Evolutionary conservation across 768 basidiomycete genomes (phyloP), one percentile per base, ranked within the genome.

Genomic region (Chalciporus chontae): DNA sequence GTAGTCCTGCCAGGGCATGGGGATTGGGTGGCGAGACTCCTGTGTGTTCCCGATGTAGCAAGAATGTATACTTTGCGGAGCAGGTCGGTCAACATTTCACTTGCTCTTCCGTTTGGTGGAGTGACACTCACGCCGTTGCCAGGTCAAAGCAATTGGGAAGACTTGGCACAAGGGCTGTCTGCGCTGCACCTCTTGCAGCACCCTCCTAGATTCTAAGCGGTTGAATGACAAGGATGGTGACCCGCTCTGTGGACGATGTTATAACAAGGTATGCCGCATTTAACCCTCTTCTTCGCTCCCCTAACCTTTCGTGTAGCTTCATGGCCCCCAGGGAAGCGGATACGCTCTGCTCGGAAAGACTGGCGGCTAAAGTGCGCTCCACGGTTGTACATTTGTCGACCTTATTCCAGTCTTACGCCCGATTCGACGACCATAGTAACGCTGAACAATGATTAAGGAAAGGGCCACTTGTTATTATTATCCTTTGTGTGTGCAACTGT

Each of bases 51-150:
- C 75, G 76, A 48, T 93, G 90, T 55, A 73, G 72, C 32, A 82
- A 86, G 75, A 84, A 77, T 45, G 90, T 93, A 9, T 93, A 87
- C 69, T 91, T 92, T 61, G 89, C 90, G 13, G 89, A 92, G 65
- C 87, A 89, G 77, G 87, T 83, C 40, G 17, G 59, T 53, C 17
- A 19, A 42, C 10, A 3, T 47, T 29, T 39, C 14, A n/a, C 19
- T 21, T 17, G 11, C 45, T 3, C 38, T 23, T 36, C 15, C 29
- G 3, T 31, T 2, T 0, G 10, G 29, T 13, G 5, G 9, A 31
- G 8, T 31, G 10, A 31, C 10, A 31, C 29, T 8, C 10, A 31
- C 10, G 9, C 10, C 29, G 26, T 48, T 39, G 15, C 40, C 54
- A 89, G 88, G 81, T 87, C 50, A 89, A 87, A 66, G 89, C 89